Conservation (phyloP, 2,329 filamentous ascomycete species). For the Apiospora koreana region DNA sequence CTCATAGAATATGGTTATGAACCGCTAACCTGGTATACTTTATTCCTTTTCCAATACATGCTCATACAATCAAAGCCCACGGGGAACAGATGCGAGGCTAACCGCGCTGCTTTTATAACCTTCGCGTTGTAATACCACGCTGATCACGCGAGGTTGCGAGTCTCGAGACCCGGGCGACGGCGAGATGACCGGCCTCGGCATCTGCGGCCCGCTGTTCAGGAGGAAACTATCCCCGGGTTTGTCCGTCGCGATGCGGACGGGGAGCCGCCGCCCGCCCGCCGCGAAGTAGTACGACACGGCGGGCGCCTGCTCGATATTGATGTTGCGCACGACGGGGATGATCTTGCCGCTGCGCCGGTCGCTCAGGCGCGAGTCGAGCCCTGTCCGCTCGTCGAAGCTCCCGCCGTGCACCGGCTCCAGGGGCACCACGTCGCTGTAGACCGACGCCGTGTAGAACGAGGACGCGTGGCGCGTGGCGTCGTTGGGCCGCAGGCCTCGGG, state of each 20-base stretch:
- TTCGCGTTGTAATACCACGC: not conserved
- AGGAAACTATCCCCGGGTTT: not conserved
- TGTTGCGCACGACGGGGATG: not conserved
- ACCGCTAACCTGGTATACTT: too few species aligned
- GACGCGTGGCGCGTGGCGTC: not conserved
- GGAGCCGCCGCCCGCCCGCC: not conserved
- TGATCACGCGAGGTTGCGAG: not conserved
- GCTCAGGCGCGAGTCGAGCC: not conserved
- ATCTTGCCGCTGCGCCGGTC: not conserved
- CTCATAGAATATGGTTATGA: too few species aligned
- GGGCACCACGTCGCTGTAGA: conserved; percentile 1
- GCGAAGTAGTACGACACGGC: conserved; percentile 4
- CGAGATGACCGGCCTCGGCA: not conserved
- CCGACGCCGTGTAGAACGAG: not conserved
- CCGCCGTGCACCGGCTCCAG: not conserved
- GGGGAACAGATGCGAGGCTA: too few species aligned
- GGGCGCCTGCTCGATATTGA: conserved; percentile 5
- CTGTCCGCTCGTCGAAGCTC: not conserved
- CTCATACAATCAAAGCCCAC: too few species aligned
- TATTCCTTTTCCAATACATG: too few species aligned
- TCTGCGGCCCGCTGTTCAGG: not conserved
- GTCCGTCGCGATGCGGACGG: not conserved
- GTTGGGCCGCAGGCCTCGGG: not conserved
- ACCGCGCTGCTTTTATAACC: not conserved
- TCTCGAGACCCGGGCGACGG: not conserved